Evolutionary conservation across 2,329 filamentous ascomycete species (phyloP), one percentile per base, ranked within the genome.

Genomic region (Rutstroemia sydowiana): DNA sequence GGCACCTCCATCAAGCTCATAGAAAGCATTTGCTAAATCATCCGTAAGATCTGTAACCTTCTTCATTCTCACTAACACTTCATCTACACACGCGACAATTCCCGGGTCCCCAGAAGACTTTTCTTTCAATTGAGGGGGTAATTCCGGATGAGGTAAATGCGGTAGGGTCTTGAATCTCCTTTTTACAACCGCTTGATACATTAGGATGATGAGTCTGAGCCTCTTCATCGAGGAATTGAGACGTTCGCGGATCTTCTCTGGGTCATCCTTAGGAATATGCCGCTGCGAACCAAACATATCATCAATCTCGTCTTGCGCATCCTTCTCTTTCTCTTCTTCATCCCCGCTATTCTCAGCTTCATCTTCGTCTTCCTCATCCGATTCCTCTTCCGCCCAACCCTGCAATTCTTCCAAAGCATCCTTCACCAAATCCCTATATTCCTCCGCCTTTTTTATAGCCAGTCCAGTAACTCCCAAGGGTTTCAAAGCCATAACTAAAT

Each of bases 361-460:
- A 0, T n/a, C n/a, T n/a, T 77, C 67, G 20, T 77, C 73, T 1
- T 81, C 82, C 0, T 81, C 81, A 3, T 81, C 78, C 0, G 78
- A 76, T 9, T 80, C 77, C 61, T 89, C 85, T 1, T 89, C 86
- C 18, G 84, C 82, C 89, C 91, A 96, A 61, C 92, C 88, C 65
- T 89, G 88, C 58, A 96, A 68, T 70, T 96, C 92, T 56, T 87
- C 81, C 59, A 95, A 79, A 0, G 89, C 86, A 70, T 96, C 92
- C 60, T 87, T 80, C 21, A 96, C 72, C 2, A 86, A 79, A 51
- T 87, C 87, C 37, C 82, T 74, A 69, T 85, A 88, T 65, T 90
- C 77, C 59, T 88, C 81, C 1, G 85, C 85, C 64, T 85, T 90
- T 59, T 77, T 74, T 0, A 86, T 75, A 43, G 92, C 76, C 52